Conservation (phyloP, 192 early-diverging fungal genomes). For the Oehlia diaphana region DNA sequence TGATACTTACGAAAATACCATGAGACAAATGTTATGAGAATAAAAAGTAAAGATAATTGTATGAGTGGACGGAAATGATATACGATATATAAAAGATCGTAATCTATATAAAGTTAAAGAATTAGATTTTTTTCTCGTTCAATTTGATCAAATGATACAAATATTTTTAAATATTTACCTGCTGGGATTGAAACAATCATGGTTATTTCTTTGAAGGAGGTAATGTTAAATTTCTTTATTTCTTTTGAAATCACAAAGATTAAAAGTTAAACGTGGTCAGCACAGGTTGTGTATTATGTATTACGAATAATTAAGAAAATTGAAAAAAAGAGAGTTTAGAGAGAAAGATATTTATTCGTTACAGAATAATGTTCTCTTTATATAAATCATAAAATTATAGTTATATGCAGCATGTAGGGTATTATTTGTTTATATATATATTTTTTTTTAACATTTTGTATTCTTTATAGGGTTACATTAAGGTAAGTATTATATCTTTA, state of each 20-base stretch:
- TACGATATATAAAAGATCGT: not conserved
- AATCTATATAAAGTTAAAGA: not conserved
- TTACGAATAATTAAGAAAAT: not conserved
- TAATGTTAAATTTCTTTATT: too few relatives aligned
- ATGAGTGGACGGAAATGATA: not conserved
- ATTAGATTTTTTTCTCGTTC: not conserved
- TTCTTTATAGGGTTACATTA: too few relatives aligned
- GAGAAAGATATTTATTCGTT: too few relatives aligned
- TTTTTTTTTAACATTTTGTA: too few relatives aligned
- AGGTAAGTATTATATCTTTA: too few relatives aligned
- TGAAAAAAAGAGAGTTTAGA: too few relatives aligned
- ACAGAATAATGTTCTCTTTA: too few relatives aligned
- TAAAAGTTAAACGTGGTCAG: not conserved
- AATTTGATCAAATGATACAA: not conserved
- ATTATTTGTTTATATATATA: too few relatives aligned
- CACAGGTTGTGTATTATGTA: not conserved
- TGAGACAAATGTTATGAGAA: not conserved
- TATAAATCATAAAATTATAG: too few relatives aligned
- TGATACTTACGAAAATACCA: not conserved
- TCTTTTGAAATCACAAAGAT: not conserved
- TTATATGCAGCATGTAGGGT: too few relatives aligned
- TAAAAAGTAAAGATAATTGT: not conserved
- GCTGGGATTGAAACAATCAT: not conserved
- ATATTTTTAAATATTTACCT: not conserved
- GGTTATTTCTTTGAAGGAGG: not conserved